Conservation (phyloP, 169 alveolate species). For the Cryptosporidium tyzzeri region DNA sequence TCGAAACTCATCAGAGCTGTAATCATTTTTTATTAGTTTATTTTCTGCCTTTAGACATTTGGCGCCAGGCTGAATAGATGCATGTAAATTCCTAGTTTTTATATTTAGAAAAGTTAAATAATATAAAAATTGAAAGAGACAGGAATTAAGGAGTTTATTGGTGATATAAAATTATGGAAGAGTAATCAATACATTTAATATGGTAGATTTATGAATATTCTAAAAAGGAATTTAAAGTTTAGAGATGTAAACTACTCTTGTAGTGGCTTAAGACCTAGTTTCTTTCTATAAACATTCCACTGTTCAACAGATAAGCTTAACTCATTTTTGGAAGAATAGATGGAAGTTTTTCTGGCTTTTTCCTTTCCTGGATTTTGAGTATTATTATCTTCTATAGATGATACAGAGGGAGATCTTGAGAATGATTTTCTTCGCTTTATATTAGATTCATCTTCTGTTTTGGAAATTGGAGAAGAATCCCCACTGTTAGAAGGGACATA, state of each 20-base stretch:
- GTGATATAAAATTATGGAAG: background rate
- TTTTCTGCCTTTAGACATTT: background rate
- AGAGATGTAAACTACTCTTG: conserved; percentile 31
- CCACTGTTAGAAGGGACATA: background rate
- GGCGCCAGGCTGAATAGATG: background rate
- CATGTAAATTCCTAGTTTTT: background rate
- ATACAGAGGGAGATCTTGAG: conserved; percentile 39
- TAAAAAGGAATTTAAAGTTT: background rate
- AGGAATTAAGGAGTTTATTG: background rate
- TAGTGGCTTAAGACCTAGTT: conserved; percentile 86
- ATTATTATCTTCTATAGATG: background rate
- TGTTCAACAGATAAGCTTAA: conserved; percentile 82
- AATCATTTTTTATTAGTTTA: background rate
- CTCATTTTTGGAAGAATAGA: conserved; percentile 19
- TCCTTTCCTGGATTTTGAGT: background rate
- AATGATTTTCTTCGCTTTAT: conserved; percentile 23
- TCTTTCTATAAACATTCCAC: conserved; percentile 83
- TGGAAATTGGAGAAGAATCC: background rate
- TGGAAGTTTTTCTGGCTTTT: background rate
- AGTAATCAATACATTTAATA: no score
- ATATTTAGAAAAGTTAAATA: no score
- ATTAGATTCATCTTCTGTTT: background rate
- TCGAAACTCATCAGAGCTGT: background rate
- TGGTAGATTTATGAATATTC: background rate
- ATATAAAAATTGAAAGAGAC: background rate